phyloP scores from a whole-genome alignment of 352 stramenopile genomes.

The Pythium utonaiense region DNA sequence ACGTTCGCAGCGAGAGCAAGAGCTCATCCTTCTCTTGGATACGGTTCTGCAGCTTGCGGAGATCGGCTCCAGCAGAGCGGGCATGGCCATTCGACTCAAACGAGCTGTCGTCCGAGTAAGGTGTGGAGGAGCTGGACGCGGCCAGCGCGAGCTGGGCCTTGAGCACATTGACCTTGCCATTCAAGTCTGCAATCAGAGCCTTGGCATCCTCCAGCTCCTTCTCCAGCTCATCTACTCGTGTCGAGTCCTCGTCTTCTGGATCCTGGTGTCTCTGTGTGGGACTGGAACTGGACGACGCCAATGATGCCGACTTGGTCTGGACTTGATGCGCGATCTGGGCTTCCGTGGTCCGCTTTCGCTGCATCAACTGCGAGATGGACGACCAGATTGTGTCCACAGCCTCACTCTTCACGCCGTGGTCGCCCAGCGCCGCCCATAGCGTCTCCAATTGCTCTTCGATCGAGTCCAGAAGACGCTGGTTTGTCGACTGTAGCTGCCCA shows the following conservation, averaged over 20 bases:
- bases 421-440: slow-evolving; percentile 23
- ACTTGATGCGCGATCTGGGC: slow-evolving; percentile 29
- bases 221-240: slow-evolving; percentile 4
- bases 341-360: slow-evolving; percentile 43
- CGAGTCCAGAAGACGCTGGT: slow-evolving; percentile 15
- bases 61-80: neutral
- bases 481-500: neutral
- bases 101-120: neutral
- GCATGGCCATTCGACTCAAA: neutral
- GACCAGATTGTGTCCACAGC: slow-evolving; percentile 28
- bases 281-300: slow-evolving; percentile 8
- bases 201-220: slow-evolving; percentile 22
- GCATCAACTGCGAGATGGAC: slow-evolving; percentile 31
- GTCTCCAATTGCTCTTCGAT: slow-evolving; percentile 38
- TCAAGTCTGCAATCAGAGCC: slow-evolving; percentile 22
- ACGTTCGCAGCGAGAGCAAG: slow-evolving; percentile 27
- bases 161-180: slow-evolving; percentile 26
- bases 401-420: slow-evolving; percentile 26
- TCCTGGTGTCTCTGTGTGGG: neutral
- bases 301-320: slow-evolving; percentile 8
- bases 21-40: slow-evolving; percentile 48
- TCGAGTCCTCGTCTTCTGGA: neutral
- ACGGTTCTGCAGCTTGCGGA: slow-evolving; percentile 19
- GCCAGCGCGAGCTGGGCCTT: slow-evolving; percentile 12
- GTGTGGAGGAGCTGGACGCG: slow-evolving; percentile 21